Percentiles rank a stretch among this genome's conserved stretches.
Evolutionary conservation across 306 rosid genomes (phyloP).

Genomic region (Vigna angularis): DNA sequence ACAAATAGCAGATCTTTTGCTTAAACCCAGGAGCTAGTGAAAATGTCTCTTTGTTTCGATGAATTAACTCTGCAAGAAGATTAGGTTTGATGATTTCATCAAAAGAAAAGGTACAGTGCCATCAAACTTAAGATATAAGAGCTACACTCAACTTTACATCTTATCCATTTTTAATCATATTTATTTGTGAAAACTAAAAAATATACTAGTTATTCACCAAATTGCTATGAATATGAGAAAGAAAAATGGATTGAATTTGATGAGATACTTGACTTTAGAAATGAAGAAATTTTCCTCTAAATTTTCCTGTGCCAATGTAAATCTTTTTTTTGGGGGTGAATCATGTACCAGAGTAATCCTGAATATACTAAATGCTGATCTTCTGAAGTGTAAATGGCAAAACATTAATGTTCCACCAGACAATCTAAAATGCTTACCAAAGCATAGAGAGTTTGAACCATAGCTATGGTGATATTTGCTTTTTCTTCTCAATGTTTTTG

Average conservation of each 20-base stretch:
- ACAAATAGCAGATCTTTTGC: not conserved
- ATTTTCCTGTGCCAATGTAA: no score
- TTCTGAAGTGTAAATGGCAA: not conserved
- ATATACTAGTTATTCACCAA: not conserved
- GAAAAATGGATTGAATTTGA: not conserved
- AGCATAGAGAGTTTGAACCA: not conserved
- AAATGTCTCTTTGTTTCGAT: constrained; percentile 30
- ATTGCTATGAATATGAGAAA: not conserved
- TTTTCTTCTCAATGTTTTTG: not conserved
- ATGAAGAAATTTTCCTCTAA: not conserved
- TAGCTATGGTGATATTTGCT: constrained; percentile 8
- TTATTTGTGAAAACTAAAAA: not conserved
- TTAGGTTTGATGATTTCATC: constrained; percentile 14
- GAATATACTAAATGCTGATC: not conserved
- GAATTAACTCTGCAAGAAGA: constrained; percentile 9
- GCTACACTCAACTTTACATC: not conserved
- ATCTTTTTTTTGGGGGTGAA: not conserved
- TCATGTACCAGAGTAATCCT: not conserved
- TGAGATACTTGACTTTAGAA: not conserved
- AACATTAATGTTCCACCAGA: not conserved
- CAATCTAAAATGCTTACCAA: not conserved
- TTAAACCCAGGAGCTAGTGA: constrained; percentile 20
- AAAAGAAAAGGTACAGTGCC: not conserved
- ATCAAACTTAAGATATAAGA: no score
- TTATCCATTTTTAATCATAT: not conserved